Evolutionary conservation across 805 yeast species (phyloP).

Genomic region (Candida ipomoeae): DNA sequence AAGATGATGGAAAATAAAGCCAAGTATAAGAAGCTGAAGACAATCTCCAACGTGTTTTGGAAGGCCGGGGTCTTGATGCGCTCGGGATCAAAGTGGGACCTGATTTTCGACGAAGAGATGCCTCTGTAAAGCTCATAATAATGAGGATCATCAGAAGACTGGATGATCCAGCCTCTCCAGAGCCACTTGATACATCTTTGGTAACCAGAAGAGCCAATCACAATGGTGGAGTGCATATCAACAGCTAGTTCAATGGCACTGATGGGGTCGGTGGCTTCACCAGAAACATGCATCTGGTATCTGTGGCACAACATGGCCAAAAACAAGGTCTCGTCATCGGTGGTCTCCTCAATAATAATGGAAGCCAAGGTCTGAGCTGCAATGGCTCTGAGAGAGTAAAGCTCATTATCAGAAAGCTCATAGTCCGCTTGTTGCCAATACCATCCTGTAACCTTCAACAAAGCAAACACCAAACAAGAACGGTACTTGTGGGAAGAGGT

Average conservation of each 20-base stretch:
- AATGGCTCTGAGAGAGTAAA: constrained; percentile 54
- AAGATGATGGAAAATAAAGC: constrained; percentile 58
- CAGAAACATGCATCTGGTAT: constrained; percentile 61
- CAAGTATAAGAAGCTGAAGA: constrained; percentile 61
- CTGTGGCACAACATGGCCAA: constrained; percentile 75
- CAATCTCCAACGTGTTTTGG: constrained; percentile 70
- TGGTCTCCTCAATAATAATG: constrained; percentile 58
- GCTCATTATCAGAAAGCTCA: constrained; percentile 65
- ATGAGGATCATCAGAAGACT: constrained; percentile 63
- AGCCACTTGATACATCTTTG: constrained; percentile 86
- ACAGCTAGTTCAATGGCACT: constrained; percentile 82
- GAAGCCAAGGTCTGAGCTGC: constrained; percentile 78
- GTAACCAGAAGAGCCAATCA: constrained; percentile 76
- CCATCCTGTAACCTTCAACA: constrained; percentile 78
- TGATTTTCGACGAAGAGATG: constrained; percentile 49
- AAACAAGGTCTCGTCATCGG: constrained; percentile 59
- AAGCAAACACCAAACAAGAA: constrained; percentile 63
- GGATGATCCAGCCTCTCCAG: constrained; percentile 92
- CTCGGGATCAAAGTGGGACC: constrained; percentile 72
- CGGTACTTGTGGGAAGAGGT: constrained; percentile 59
- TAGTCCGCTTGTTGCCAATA: constrained; percentile 53
- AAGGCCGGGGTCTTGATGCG: constrained; percentile 81
- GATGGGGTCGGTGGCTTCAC: constrained; percentile 57
- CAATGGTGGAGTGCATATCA: constrained; percentile 73
- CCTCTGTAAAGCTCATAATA: constrained; percentile 64